Conservation (phyloP, 2,329 filamentous ascomycete species). For the Hirsutella rhossiliensis region DNA sequence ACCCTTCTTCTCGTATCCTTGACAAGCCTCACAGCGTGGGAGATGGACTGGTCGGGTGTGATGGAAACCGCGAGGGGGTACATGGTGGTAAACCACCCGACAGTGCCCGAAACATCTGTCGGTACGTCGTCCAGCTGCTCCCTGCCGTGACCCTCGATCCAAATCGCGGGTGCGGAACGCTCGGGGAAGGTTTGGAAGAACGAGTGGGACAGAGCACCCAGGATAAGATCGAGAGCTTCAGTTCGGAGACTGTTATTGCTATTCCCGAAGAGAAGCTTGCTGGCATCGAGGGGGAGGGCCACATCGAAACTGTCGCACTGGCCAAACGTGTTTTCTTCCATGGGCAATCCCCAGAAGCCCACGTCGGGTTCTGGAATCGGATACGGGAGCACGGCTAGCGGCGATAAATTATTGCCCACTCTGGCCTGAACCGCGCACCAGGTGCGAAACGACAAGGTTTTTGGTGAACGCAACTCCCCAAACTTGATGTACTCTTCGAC, state of each 20-base stretch:
- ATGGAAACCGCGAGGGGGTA: constrained; percentile 16
- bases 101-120: constrained; percentile 23
- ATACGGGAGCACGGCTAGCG: constrained; percentile 3
- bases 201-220: constrained; percentile 20
- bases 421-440: constrained; percentile 14
- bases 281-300: neutral
- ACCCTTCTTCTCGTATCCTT: constrained; percentile 23
- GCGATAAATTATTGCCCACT: constrained; percentile 1
- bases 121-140: constrained; percentile 13
- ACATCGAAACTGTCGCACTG: constrained; percentile 5
- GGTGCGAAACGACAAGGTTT: constrained; percentile 18
- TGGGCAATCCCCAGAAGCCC: constrained; percentile 7
- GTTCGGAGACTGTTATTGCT: constrained; percentile 20
- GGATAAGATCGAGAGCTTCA: constrained; percentile 24
- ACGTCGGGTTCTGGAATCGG: constrained; percentile 6
- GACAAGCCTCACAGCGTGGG: constrained; percentile 9
- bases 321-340: constrained; percentile 3
- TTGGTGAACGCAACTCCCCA: constrained; percentile 5
- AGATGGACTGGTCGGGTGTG: neutral
- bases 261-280: constrained; percentile 7
- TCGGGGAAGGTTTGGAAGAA: constrained; percentile 21
- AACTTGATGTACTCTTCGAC: constrained; percentile 5
- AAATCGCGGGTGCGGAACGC: constrained; percentile 21
- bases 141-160: constrained; percentile 29
- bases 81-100: constrained; percentile 35